These are phyloP conservation scores for Excoecaria cochinchinensis DNA, from an alignment of 345 rosid genomes.

Conservation along the genomic window DNA sequence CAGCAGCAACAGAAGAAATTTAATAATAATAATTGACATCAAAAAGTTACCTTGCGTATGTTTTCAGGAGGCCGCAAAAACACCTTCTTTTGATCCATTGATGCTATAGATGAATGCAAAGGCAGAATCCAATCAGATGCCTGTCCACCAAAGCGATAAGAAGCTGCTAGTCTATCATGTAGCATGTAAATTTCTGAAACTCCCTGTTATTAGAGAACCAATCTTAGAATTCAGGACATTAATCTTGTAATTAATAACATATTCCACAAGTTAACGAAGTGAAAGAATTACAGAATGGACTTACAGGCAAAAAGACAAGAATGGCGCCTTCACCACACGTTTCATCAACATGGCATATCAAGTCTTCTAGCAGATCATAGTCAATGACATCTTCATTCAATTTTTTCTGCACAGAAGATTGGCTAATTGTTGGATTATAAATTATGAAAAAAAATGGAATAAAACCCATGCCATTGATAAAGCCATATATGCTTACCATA, in stretches of 20 bases:
- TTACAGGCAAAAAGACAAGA: slow-evolving; percentile 84
- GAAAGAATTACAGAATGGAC: slow-evolving; percentile 23
- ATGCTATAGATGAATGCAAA: slow-evolving; percentile 79
- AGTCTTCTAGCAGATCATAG: slow-evolving; percentile 89
- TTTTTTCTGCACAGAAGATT: slow-evolving; percentile 54
- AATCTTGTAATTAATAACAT: neutral
- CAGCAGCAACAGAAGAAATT: slow-evolving; percentile 1
- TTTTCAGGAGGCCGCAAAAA: slow-evolving; percentile 70
- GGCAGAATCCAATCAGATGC: slow-evolving; percentile 87
- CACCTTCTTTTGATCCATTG: slow-evolving; percentile 71
- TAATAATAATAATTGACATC: neutral
- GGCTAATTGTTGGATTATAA: slow-evolving; percentile 8
- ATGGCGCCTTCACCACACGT: slow-evolving; percentile 75
- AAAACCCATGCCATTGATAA: slow-evolving; percentile 8
- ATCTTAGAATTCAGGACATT: slow-evolving; percentile 12
- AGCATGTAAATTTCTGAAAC: slow-evolving; percentile 69
- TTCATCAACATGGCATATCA: slow-evolving; percentile 79
- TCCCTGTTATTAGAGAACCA: slow-evolving; percentile 48
- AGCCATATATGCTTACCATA: slow-evolving; percentile 47
- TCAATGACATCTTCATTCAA: slow-evolving; percentile 82
- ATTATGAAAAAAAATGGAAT: slow-evolving; percentile 18
- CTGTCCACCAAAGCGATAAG: slow-evolving; percentile 80
- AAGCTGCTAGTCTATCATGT: slow-evolving; percentile 71
- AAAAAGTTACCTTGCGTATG: slow-evolving; percentile 66
- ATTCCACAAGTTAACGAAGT: neutral